A percentile compares a stretch with the other conserved stretches of the same genome.
Conservation (phyloP, 192 early-diverging fungal species). For the Spizellomyces sp. region DNA sequence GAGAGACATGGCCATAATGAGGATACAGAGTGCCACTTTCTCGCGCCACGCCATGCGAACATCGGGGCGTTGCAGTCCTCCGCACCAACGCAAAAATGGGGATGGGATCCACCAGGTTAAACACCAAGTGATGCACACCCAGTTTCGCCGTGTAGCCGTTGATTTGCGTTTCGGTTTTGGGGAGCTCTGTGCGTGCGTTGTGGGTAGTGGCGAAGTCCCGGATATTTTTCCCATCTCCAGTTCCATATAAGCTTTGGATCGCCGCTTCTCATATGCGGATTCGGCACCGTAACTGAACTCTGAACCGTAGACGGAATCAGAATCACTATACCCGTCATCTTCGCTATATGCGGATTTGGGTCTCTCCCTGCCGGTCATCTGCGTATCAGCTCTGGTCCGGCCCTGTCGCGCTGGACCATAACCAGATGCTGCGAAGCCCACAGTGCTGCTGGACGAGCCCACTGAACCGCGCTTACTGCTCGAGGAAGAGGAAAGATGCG, state of each 20-base stretch:
- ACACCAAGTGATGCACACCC: slow-evolving; percentile 69
- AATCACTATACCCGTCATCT: slow-evolving; percentile 14
- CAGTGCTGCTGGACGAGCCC: background rate
- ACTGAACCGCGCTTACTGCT: background rate
- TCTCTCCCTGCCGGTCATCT: background rate
- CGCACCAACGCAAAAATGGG: slow-evolving; percentile 43
- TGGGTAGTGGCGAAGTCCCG: background rate
- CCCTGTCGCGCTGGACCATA: background rate
- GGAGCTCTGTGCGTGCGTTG: background rate
- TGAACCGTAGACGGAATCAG: slow-evolving; percentile 36
- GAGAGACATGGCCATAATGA: slow-evolving; percentile 73
- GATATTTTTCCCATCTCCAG: slow-evolving; percentile 36
- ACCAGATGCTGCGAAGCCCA: background rate
- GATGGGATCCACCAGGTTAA: slow-evolving; percentile 79
- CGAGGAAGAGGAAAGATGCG: background rate
- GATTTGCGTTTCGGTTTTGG: background rate
- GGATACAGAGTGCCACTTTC: slow-evolving; percentile 69
- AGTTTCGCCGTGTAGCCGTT: slow-evolving; percentile 52
- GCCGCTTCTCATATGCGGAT: background rate
- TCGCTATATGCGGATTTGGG: background rate
- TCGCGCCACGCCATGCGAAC: slow-evolving; percentile 91
- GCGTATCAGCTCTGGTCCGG: background rate
- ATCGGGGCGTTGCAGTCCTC: slow-evolving; percentile 75
- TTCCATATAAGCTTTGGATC: slow-evolving; percentile 5
- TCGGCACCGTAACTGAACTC: slow-evolving; percentile 26